phyloP scores from a whole-genome alignment of 2,329 filamentous ascomycete species.

The Dichotomopilus funicola region DNA sequence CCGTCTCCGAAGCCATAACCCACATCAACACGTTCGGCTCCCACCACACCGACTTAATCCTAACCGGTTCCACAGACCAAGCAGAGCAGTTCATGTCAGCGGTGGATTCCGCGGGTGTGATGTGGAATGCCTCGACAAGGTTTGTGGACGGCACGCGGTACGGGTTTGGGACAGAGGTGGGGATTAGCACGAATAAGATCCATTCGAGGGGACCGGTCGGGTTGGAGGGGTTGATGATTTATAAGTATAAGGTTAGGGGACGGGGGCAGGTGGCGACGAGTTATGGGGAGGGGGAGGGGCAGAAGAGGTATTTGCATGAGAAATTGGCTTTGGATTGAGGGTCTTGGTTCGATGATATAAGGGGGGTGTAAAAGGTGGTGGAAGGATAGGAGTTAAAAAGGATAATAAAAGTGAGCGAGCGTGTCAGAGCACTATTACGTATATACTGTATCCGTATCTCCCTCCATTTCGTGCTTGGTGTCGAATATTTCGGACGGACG shows the following conservation, averaged over 20 bases:
- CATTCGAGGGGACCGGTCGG: conserved; percentile 91
- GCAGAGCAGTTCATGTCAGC: conserved; percentile 79
- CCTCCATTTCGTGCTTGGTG: too few species aligned
- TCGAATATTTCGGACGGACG: too few species aligned
- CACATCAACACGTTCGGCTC: conserved; percentile 93
- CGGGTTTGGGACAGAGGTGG: conserved; percentile 95
- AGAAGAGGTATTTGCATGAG: conserved; percentile 55
- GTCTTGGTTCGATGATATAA: too few species aligned
- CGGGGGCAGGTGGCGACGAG: conserved; percentile 72
- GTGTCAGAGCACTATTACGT: too few species aligned
- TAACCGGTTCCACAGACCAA: conserved; percentile 60
- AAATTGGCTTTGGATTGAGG: conserved; percentile 36
- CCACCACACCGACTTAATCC: conserved; percentile 87
- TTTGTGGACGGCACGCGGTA: conserved; percentile 97
- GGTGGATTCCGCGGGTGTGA: conserved; percentile 85
- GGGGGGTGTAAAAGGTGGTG: too few species aligned
- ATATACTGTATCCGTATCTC: too few species aligned
- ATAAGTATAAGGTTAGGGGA: conserved; percentile 89
- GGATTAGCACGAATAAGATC: conserved; percentile 98
- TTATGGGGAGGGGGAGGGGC: conserved; percentile 61
- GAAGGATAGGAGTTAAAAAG: too few species aligned
- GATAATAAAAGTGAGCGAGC: too few species aligned
- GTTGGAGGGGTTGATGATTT: conserved; percentile 89
- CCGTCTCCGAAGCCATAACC: conserved; percentile 63
- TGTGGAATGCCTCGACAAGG: conserved; percentile 93